A percentile compares a stretch with the other conserved stretches of the same genome.
Conservation (phyloP, 257 asterid genomes). For the Capsicum chinense region DNA sequence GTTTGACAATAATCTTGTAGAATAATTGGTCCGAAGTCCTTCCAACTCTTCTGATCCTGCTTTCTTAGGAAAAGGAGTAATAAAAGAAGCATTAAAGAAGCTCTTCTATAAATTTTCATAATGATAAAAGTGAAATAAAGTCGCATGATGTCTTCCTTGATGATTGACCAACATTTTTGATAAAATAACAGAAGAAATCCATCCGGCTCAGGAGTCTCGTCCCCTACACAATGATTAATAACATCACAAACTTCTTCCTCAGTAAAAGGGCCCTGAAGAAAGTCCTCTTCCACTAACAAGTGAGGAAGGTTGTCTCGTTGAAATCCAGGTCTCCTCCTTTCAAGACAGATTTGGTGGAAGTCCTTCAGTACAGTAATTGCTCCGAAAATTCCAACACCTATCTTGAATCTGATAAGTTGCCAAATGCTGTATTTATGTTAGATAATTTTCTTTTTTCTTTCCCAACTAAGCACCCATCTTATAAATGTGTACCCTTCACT, state of each 20-base stretch:
- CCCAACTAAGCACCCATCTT: not conserved
- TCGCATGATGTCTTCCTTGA: not conserved
- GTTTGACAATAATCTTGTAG: not conserved
- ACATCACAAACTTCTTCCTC: not conserved
- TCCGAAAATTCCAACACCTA: not conserved
- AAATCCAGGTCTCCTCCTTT: not conserved
- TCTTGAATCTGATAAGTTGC: not conserved
- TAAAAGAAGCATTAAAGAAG: not conserved
- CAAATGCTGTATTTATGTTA: not conserved
- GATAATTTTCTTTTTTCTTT: not conserved
- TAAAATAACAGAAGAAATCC: not conserved
- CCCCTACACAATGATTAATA: not conserved
- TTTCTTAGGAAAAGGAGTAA: not conserved
- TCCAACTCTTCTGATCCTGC: not conserved
- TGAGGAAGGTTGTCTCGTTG: not conserved
- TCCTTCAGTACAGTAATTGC: slow-evolving; percentile 4
- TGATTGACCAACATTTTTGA: not conserved
- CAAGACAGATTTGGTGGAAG: not conserved
- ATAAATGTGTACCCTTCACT: not conserved
- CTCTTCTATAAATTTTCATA: not conserved
- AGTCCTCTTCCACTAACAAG: not conserved
- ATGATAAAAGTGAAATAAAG: not conserved
- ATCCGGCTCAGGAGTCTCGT: not conserved
- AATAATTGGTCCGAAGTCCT: not conserved
- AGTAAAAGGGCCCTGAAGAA: not conserved